phyloP scores from a whole-genome alignment of 768 basidiomycete genomes.

The Ramaria sp. region DNA sequence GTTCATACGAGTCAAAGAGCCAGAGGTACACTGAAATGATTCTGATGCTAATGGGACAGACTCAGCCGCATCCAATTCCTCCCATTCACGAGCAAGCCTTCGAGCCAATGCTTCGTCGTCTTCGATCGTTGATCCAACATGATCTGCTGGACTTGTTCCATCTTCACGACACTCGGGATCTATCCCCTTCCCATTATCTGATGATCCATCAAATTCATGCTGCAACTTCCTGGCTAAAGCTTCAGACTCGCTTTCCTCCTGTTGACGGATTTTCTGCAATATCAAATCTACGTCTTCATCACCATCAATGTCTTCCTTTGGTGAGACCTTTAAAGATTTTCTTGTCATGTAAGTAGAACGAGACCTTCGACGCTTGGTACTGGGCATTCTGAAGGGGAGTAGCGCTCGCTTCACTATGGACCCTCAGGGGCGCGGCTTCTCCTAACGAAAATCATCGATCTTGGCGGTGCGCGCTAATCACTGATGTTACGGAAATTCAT shows the following conservation, averaged over 20 bases:
- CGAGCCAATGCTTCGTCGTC: no score
- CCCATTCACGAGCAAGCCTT: conserved; percentile 31
- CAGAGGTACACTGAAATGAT: no score
- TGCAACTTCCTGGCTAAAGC: conserved; percentile 27
- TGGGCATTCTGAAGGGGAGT: not conserved
- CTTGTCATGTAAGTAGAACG: not conserved
- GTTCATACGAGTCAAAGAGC: not conserved
- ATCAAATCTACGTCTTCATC: conserved; percentile 33
- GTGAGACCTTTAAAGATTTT: not conserved
- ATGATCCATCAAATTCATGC: conserved; percentile 25
- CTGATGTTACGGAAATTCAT: no score
- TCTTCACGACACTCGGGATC: no score
- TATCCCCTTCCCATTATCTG: conserved; percentile 27
- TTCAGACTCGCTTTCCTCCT: conserved; percentile 35
- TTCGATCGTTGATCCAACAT: no score
- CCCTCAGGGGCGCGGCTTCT: no score
- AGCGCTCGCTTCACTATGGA: no score
- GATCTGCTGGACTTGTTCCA: no score
- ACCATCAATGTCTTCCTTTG: conserved; percentile 12
- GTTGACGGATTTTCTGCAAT: conserved; percentile 29
- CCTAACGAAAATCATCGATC: no score
- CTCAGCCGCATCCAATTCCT: conserved; percentile 3
- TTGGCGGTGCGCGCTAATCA: no score
- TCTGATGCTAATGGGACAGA: not conserved
- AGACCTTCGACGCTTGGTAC: not conserved